A percentile compares a stretch with the other conserved stretches of the same genome.
Conservation (phyloP, 2,329 filamentous ascomycete genomes). For the Teratosphaeria zuluensis region DNA sequence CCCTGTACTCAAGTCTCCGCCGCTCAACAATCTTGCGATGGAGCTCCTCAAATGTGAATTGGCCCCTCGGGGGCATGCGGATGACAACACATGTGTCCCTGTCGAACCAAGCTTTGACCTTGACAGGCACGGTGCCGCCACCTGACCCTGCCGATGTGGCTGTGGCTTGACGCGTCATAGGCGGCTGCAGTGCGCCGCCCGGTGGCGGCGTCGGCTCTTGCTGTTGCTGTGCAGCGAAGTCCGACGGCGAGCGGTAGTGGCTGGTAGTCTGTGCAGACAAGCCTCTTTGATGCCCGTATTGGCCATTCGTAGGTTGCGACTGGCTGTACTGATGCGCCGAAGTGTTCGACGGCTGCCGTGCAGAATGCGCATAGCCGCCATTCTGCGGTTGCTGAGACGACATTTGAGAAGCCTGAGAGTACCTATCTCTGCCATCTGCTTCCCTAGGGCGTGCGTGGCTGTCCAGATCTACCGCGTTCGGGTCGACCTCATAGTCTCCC, state of each 20-base stretch:
- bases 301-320: conserved; percentile 9
- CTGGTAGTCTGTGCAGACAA: background rate
- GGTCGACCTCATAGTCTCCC: conserved; percentile 88
- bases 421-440: conserved; percentile 44
- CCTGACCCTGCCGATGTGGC: conserved; percentile 8
- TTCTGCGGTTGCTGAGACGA: conserved; percentile 14
- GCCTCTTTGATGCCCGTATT: conserved; percentile 7
- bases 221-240: conserved; percentile 9
- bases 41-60: conserved; percentile 64
- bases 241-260: conserved; percentile 19
- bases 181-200: background rate
- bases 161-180: conserved; percentile 6
- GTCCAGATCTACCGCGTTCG: conserved; percentile 45
- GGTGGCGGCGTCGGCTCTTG: background rate
- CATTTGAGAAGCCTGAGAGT: conserved; percentile 26
- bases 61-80: conserved; percentile 62
- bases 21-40: conserved; percentile 78
- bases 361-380: conserved; percentile 9
- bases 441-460: conserved; percentile 63
- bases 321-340: conserved; percentile 16
- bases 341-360: conserved; percentile 11
- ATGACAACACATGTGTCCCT: conserved; percentile 80
- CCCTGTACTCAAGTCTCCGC: conserved; percentile 54
- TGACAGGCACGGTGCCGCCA: conserved; percentile 50
- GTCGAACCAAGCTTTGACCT: conserved; percentile 91